Conservation (phyloP, 495 filamentous ascomycete genomes). For the Mytilinidion resinicola region DNA sequence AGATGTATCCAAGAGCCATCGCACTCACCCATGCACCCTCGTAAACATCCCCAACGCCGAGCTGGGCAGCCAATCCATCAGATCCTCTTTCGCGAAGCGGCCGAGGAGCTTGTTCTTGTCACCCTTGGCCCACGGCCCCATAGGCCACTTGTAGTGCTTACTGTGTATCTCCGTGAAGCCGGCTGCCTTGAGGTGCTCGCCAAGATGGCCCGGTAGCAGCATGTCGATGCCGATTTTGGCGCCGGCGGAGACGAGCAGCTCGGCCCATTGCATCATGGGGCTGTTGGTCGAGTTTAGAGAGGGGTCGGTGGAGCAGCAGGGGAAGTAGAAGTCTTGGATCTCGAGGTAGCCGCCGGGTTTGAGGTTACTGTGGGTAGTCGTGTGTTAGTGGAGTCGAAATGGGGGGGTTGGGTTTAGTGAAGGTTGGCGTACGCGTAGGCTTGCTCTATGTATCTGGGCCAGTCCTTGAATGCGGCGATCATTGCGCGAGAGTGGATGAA, state of each 20-base stretch:
- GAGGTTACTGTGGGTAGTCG: conserved; percentile 7
- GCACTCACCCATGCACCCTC: conserved; percentile 4
- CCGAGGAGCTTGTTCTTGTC: conserved; percentile 19
- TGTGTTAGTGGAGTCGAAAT: neutral
- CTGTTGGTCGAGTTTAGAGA: conserved; percentile 3
- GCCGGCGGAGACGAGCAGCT: conserved; percentile 11
- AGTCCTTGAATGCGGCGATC: conserved; percentile 21
- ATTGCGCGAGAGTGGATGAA: conserved; percentile 24
- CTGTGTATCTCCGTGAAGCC: conserved; percentile 16
- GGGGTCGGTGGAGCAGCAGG: conserved; percentile 7
- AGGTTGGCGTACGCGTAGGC: conserved; percentile 7
- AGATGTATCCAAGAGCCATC: too few relatives aligned
- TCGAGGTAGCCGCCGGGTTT: conserved; percentile 24
- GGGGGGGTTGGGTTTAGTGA: neutral
- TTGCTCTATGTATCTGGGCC: conserved; percentile 14
- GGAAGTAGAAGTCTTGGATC: conserved; percentile 19
- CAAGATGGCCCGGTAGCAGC: neutral
- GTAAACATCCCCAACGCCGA: conserved; percentile 27
- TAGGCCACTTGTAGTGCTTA: conserved; percentile 23
- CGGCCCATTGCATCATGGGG: conserved; percentile 16
- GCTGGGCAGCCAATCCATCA: conserved; percentile 19
- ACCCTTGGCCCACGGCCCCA: conserved; percentile 25
- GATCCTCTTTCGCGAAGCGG: conserved; percentile 10
- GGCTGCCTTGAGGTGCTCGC: neutral
- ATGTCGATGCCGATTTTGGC: conserved; percentile 10